phyloP scores from a whole-genome alignment of 495 filamentous ascomycete species.

The Stereocaulon alpinum region DNA sequence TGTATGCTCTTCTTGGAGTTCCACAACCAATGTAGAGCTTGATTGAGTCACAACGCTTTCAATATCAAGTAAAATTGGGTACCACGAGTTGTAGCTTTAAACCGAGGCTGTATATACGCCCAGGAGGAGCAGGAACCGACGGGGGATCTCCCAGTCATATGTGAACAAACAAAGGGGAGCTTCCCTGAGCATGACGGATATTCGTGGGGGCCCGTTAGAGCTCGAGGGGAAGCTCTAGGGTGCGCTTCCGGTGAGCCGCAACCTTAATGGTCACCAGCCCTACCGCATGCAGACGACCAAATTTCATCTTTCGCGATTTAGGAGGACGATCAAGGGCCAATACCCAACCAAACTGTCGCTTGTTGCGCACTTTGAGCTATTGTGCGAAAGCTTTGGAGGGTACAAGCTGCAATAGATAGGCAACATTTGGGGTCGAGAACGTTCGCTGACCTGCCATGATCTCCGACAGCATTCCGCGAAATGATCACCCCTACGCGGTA shows the following conservation, averaged over 20 bases:
- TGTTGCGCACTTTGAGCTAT: neutral
- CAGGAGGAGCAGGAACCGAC: neutral
- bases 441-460: neutral
- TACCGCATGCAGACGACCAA: neutral
- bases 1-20: neutral
- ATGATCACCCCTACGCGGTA: constrained; percentile 3
- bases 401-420: no score
- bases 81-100: no score
- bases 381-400: no score
- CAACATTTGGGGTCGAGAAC: neutral
- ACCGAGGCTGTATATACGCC: neutral
- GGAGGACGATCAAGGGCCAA: neutral
- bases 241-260: neutral
- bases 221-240: constrained; percentile 1
- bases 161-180: neutral
- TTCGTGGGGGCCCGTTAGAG: neutral
- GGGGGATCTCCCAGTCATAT: neutral
- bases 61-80: no score
- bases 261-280: neutral
- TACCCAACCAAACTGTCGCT: neutral
- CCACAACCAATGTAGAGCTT: neutral
- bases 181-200: neutral
- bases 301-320: neutral
- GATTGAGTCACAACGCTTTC: neutral
- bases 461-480: neutral